Evolutionary conservation across 1,139 yeast genomes (phyloP).

Genomic region (Candida glucosophila): DNA sequence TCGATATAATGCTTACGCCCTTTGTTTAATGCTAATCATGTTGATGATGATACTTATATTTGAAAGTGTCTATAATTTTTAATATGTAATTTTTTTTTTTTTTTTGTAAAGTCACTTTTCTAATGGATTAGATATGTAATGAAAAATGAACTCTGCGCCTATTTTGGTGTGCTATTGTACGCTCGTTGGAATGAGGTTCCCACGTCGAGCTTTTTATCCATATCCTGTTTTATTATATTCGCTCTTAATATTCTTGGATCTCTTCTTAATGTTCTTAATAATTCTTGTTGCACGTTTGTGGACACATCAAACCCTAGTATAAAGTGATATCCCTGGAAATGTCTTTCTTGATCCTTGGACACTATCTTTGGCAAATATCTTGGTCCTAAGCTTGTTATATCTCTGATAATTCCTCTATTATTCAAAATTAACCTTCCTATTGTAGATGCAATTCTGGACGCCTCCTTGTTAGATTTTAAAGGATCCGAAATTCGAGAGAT

Average conservation of each 20-base stretch:
- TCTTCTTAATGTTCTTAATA: constrained; percentile 66
- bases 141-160: too few relatives aligned
- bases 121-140: too few relatives aligned
- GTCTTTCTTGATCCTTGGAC: constrained; percentile 80
- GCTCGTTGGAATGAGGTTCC: constrained; percentile 41
- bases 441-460: constrained; percentile 65
- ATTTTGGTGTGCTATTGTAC: constrained; percentile 6
- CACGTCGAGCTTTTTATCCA: constrained; percentile 41
- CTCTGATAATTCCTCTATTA: constrained; percentile 88
- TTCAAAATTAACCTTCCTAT: constrained; percentile 76
- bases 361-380: constrained; percentile 72
- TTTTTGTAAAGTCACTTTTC: too few relatives aligned
- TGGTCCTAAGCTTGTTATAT: constrained; percentile 71
- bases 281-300: constrained; percentile 78
- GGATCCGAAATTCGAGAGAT: constrained; percentile 73
- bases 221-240: constrained; percentile 61
- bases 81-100: too few relatives aligned
- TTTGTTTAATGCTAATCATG: too few relatives aligned
- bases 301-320: constrained; percentile 81
- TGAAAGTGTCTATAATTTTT: too few relatives aligned
- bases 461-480: constrained; percentile 48
- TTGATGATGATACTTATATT: too few relatives aligned
- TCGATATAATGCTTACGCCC: too few relatives aligned
- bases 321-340: constrained; percentile 85
- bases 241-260: constrained; percentile 90